These are phyloP conservation scores for Amanita jacksonii DNA, from an alignment of 768 basidiomycete species.

Conservation along the genomic window DNA sequence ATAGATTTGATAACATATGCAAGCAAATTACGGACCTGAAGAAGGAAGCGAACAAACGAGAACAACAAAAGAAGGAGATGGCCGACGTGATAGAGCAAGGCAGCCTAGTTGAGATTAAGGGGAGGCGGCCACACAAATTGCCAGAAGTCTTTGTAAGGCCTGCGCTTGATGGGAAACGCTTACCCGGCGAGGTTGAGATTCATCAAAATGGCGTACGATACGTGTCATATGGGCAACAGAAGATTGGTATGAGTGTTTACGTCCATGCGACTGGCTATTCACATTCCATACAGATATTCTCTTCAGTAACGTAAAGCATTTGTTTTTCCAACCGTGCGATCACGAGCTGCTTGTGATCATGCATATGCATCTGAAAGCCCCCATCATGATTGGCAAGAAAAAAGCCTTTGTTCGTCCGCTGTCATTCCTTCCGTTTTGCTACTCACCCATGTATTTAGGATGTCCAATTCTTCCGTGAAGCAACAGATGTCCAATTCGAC, in stretches of 20 bases:
- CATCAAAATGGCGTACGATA: conserved; percentile 97
- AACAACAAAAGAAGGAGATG: conserved; percentile 97
- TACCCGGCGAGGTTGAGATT: conserved; percentile 97
- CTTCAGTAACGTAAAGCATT: conserved; percentile 95
- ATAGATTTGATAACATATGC: conserved; percentile 81
- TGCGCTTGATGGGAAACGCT: conserved; percentile 87
- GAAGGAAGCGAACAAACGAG: conserved; percentile 94
- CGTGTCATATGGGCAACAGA: conserved; percentile 79
- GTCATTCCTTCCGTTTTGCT: conserved; percentile 3
- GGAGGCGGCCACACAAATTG: conserved; percentile 75
- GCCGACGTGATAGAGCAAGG: conserved; percentile 98
- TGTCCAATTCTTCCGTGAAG: conserved; percentile 97
- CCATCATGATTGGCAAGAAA: conserved; percentile 98
- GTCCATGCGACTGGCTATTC: background rate
- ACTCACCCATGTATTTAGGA: conserved; percentile 42
- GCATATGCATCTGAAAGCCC: conserved; percentile 87
- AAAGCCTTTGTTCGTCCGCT: conserved; percentile 71
- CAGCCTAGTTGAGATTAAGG: conserved; percentile 79
- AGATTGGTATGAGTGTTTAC: conserved; percentile 57
- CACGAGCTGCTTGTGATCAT: conserved; percentile 91
- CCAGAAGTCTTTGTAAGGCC: conserved; percentile 92
- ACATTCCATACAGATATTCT: conserved; percentile 56
- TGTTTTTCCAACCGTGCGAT: conserved; percentile 99
- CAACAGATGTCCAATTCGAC: conserved; percentile 94
- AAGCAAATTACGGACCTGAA: conserved; percentile 93